Evolutionary conservation across 331 rosid genomes (phyloP), one percentile per base, ranked within the genome.

Genomic region (Malus hybrid): DNA sequence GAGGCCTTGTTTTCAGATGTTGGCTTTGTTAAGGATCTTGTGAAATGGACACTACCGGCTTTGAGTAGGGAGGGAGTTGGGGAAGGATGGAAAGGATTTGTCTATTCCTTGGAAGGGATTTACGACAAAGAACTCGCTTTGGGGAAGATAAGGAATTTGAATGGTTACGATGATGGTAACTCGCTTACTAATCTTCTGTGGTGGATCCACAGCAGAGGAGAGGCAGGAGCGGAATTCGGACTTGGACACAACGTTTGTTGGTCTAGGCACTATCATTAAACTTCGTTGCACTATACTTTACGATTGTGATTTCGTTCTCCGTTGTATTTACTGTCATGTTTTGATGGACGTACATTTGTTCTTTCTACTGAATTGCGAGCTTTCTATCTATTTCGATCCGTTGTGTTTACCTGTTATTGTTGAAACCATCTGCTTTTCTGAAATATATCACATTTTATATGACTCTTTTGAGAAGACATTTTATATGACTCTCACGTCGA

Each of bases 1-100:
- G 96, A 90, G 84, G 77, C 67, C 7, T 76, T 93, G 85, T 89
- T 93, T 76, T 84, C 91, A 0, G 87, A 93, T 83, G 79, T 79
- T 67, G 86, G 44, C 28, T 93, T 79, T 73, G 93, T 78, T 32
- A 90, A 62, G 85, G 88, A 87, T 54, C 91, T 90, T 68, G 96
- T 90, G 83, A 71, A 86, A 3, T 90, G 96, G 98, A 85, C 96
- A 19, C 7, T 76, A 63, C 88, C 87, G 2, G 84, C 85, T 84
- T 77, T 93, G 91, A 73, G 79, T 34, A 87, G 90, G 73, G 89
- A 90, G 44, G 94, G 89, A 67, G 96, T 89, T 71, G 88, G 88
- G 22, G 96, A 93, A 85, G 98, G 95, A 65, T 90, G 96, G 96
- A 89, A 85, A 73, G 98, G 98, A 8, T 90, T 90, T 75, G 79